phyloP scores from a whole-genome alignment of 2,329 filamentous ascomycete genomes.

The Colletotrichum sp. region DNA sequence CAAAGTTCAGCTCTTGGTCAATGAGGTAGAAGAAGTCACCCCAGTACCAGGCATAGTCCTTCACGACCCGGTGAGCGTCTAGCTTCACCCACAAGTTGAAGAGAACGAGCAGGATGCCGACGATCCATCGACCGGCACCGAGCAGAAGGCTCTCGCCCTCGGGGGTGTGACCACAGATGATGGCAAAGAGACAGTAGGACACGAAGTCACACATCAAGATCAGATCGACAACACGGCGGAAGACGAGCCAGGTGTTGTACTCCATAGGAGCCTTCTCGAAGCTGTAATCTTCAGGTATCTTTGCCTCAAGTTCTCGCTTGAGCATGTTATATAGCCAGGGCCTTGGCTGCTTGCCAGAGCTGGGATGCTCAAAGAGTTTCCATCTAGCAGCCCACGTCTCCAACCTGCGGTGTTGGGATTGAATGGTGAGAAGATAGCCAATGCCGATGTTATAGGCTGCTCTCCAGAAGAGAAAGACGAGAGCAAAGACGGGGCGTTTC shows the following conservation, averaged over 20 bases:
- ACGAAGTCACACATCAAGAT: slow-evolving; percentile 99
- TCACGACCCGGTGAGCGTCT: slow-evolving; percentile 96
- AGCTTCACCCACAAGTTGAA: slow-evolving; percentile 99
- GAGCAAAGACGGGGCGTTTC: slow-evolving; percentile 79
- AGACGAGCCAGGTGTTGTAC: slow-evolving; percentile 99
- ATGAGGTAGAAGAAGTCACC: slow-evolving; percentile 99
- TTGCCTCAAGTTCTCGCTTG: slow-evolving; percentile 90
- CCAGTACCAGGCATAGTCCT: slow-evolving; percentile 99
- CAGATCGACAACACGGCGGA: slow-evolving; percentile 92
- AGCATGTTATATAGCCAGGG: slow-evolving; percentile 84
- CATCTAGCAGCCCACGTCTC: slow-evolving; percentile 87
- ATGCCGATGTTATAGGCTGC: slow-evolving; percentile 93
- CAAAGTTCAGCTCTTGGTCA: slow-evolving; percentile 96
- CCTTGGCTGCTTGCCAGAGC: slow-evolving; percentile 80
- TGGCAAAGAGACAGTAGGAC: slow-evolving; percentile 94
- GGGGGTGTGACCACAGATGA: slow-evolving; percentile 82
- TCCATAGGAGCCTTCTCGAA: slow-evolving; percentile 94
- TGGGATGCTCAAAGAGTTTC: slow-evolving; percentile 84
- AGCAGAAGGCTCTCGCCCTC: slow-evolving; percentile 73
- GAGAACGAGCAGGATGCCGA: slow-evolving; percentile 78
- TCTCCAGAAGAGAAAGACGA: slow-evolving; percentile 91
- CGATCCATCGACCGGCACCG: slow-evolving; percentile 76
- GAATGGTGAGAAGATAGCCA: slow-evolving; percentile 84
- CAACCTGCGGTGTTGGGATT: slow-evolving; percentile 87
- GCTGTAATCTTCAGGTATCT: slow-evolving; percentile 91